These are phyloP conservation scores for Luzula sylvatica DNA, from an alignment of 176 grass and related monocot species.

Conservation along the genomic window DNA sequence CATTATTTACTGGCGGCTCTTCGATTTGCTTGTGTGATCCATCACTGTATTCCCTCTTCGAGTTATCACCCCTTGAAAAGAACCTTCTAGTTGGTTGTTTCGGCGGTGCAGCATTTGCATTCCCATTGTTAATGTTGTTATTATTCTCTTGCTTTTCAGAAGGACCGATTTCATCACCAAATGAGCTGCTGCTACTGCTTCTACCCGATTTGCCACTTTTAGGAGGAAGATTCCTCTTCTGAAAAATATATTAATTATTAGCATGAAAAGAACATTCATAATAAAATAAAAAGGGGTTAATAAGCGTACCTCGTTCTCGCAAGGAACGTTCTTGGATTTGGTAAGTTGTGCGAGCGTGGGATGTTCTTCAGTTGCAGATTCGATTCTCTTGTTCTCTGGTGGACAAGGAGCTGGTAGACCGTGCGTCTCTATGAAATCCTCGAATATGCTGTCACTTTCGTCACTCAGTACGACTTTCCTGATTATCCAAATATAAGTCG, in stretches of 20 bases:
- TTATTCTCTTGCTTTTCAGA: background rate
- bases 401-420: conserved; percentile 7
- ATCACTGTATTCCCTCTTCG: conserved; percentile 20
- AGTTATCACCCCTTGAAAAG: conserved; percentile 6
- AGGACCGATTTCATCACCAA: conserved; percentile 2
- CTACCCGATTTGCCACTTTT: conserved; percentile 10
- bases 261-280: no score
- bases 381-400: background rate
- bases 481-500: conserved; percentile 9
- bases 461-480: conserved; percentile 11
- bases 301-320: background rate
- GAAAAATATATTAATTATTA: background rate
- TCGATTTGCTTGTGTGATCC: no score
- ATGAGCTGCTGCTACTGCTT: conserved; percentile 10
- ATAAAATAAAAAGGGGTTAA: no score
- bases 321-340: no score
- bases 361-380: no score
- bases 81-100: background rate
- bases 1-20: conserved; percentile 15
- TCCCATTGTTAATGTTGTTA: background rate
- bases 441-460: conserved; percentile 16
- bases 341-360: no score
- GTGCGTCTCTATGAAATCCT: conserved; percentile 21
- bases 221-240: conserved; percentile 22
- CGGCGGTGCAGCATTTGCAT: background rate